Evolutionary conservation across 1,139 yeast species (phyloP), one percentile per base, ranked within the genome.

Genomic region (Trichomonascaceae sp.): DNA sequence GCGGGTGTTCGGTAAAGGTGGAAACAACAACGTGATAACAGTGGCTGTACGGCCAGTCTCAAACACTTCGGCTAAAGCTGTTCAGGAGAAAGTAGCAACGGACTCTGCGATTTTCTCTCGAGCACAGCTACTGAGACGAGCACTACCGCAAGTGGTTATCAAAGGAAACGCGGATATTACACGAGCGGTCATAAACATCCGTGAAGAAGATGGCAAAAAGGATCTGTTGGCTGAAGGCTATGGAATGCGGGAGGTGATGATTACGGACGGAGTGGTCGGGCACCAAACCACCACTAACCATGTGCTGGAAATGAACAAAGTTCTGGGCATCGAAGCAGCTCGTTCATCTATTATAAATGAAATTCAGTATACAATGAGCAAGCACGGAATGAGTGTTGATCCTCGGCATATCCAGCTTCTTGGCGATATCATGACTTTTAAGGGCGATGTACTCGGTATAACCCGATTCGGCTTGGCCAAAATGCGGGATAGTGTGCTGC

Each of bases 301-400:
- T 72, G 84, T 95, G 43, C 75, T 93, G 58, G 99, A 95, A 70
- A 91, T 93, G 61, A 84, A 82, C 66, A 82, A 83, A 58, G 97
- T 93, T 12, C 77, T 95, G 60, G 99, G 99, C 66, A 95, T 95
- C 61, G 99, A 95, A 70, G 99, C 99, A 1, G 99, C 99, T 0
- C 80, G 99, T 70, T 77, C 90, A 0, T 85, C 96, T 61, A 95
- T 95, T 68, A 87, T 93, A 67, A 84, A 84, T 60, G 99, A 95
- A 75, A 93, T 95, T 70, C 96, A 89, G 70, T 90, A 91, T 67
- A 95, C 99, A 55, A 95, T 95, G 99, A 85, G 96, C 71, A 89
- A 90, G 71, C 99, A 95, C 77, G 99, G 99, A 72, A 95, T 95
- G 99, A 88, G 96, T 70, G 98, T 95, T 55, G 99, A 95, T 77